These are phyloP conservation scores for Podospora appendiculata DNA, from an alignment of 495 filamentous ascomycete genomes.

Conservation along the genomic window DNA sequence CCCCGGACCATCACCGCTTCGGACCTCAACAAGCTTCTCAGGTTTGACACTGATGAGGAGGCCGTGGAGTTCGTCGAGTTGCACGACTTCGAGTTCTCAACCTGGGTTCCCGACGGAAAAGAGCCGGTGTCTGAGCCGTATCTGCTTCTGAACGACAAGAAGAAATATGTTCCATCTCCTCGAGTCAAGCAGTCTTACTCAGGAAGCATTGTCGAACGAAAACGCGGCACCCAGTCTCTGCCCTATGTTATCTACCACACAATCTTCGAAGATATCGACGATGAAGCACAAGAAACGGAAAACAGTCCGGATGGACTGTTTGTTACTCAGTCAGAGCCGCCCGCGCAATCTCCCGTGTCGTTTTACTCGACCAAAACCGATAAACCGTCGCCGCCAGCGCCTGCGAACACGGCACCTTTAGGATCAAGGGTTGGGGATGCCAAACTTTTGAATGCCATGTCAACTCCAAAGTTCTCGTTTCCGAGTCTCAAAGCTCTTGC, in stretches of 20 bases:
- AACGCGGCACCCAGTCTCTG: slow-evolving; percentile 34
- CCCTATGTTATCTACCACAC: slow-evolving; percentile 37
- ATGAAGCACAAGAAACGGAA: background rate
- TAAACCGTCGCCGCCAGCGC: background rate
- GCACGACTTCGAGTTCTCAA: slow-evolving; percentile 56
- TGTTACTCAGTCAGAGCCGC: background rate
- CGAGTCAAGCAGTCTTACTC: slow-evolving; percentile 37
- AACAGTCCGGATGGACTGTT: background rate
- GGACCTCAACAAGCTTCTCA: slow-evolving; percentile 56
- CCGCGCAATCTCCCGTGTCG: background rate
- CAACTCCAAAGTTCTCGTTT: background rate
- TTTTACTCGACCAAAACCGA: background rate
- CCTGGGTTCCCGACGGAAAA: slow-evolving; percentile 18
- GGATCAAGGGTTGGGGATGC: background rate
- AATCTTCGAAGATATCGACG: slow-evolving; percentile 24
- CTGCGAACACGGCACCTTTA: background rate
- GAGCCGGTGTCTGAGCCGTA: slow-evolving; percentile 41
- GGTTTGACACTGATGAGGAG: slow-evolving; percentile 67
- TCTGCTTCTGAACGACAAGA: slow-evolving; percentile 35
- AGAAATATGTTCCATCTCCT: slow-evolving; percentile 25
- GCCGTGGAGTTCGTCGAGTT: slow-evolving; percentile 60
- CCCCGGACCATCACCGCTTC: slow-evolving; percentile 69
- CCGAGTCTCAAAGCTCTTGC: background rate
- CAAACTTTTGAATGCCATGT: background rate
- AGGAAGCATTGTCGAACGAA: slow-evolving; percentile 37